phyloP scores from a whole-genome alignment of 345 rosid species.

The Eucalyptus decipiens region DNA sequence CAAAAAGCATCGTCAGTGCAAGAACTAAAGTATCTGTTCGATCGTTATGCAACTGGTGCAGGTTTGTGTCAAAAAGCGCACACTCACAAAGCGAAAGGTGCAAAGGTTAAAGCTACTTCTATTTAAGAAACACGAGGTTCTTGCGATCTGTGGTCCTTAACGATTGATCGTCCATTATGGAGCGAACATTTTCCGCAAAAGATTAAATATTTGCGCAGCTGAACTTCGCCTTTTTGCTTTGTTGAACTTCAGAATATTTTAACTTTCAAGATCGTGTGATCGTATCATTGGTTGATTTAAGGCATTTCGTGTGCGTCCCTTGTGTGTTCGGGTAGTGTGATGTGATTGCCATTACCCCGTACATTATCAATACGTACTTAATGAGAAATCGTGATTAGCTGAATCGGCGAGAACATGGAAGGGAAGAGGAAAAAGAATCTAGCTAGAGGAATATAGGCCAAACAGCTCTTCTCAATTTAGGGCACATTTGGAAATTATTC shows the following conservation, averaged over 20 bases:
- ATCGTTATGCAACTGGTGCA: neutral
- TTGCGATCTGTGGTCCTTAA: neutral
- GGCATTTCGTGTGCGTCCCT: neutral
- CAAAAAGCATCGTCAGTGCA: neutral
- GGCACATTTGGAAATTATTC: accelerated
- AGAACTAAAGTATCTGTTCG: neutral
- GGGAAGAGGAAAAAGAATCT: neutral
- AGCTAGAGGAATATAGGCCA: neutral
- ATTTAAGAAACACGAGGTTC: neutral
- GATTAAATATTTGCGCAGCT: neutral
- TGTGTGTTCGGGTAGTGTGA: neutral
- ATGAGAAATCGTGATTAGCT: neutral
- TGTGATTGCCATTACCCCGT: neutral
- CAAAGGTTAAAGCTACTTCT: neutral
- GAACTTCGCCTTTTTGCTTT: neutral
- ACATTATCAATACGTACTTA: neutral
- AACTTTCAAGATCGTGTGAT: accelerated
- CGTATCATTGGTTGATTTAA: neutral
- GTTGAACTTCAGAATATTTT: neutral
- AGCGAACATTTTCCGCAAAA: neutral
- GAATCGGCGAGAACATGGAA: neutral
- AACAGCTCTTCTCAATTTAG: neutral
- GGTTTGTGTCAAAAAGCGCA: neutral
- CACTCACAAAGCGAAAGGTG: neutral
- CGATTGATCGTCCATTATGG: neutral